Percentiles rank a stretch among this genome's conserved stretches.
Conservation (phyloP, 768 basidiomycete species). For the Kwoniella sp. region DNA sequence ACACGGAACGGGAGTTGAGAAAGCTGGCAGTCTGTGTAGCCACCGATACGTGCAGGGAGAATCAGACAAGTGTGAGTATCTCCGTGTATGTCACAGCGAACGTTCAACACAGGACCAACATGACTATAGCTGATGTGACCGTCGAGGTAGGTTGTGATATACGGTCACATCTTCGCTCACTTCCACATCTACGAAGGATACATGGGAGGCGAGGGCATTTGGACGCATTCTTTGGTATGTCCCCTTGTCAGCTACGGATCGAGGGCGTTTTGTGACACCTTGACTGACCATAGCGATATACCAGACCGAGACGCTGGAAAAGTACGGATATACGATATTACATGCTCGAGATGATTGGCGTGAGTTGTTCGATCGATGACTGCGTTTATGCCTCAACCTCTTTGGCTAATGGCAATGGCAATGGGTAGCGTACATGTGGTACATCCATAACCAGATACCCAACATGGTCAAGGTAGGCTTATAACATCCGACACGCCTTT, state of each 20-base stretch:
- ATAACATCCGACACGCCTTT: too few species aligned
- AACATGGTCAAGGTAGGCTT: conserved; percentile 27
- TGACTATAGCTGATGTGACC: neutral
- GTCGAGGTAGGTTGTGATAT: conserved; percentile 15
- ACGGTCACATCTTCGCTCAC: conserved; percentile 18
- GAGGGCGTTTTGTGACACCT: too few species aligned
- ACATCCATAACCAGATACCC: conserved; percentile 25
- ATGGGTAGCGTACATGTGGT: conserved; percentile 19
- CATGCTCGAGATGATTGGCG: conserved; percentile 30
- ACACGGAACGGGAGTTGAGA: conserved; percentile 19
- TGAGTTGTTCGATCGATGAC: conserved; percentile 7
- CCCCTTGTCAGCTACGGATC: too few species aligned
- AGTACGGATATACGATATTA: conserved; percentile 22
- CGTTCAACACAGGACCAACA: neutral
- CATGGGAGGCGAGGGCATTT: conserved; percentile 26
- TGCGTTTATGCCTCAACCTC: neutral
- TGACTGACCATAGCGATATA: neutral
- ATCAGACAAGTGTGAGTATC: conserved; percentile 25
- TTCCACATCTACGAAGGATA: conserved; percentile 26
- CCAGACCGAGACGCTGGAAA: conserved; percentile 9
- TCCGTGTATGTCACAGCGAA: neutral
- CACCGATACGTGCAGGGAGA: conserved; percentile 25
- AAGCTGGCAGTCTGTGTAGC: conserved; percentile 24
- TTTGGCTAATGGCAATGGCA: too few species aligned
- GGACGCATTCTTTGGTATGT: conserved; percentile 14